These are phyloP conservation scores for Ochromonas danica DNA, from an alignment of 108 stramenopile genomes.

Conservation along the genomic window DNA sequence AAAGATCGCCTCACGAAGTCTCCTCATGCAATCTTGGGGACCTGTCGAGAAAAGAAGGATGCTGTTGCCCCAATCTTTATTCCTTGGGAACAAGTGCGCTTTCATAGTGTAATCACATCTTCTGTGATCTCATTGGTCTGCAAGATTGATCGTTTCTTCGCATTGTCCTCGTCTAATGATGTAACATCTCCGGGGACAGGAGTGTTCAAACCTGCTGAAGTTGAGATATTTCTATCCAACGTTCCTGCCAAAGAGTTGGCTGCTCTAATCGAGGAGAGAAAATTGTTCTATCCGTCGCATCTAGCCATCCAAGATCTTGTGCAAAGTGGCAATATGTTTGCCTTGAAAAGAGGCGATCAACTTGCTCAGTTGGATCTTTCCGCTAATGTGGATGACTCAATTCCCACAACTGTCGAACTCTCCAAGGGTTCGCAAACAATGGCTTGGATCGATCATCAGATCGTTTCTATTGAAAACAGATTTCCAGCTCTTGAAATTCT, in stretches of 20 bases:
- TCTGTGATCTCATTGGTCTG: not conserved
- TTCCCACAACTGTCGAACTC: slow-evolving; percentile 7
- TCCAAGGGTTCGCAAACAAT: not conserved
- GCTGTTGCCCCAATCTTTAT: not conserved
- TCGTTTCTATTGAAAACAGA: not conserved
- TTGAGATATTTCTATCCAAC: slow-evolving; percentile 18
- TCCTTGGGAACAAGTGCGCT: not conserved
- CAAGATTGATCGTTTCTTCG: not conserved
- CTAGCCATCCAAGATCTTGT: not conserved
- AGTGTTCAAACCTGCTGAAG: slow-evolving; percentile 7
- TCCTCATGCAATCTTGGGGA: not conserved
- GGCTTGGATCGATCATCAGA: not conserved
- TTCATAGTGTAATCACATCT: not conserved
- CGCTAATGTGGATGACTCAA: not conserved
- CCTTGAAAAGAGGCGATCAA: not conserved
- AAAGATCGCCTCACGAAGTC: not conserved
- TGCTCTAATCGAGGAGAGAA: not conserved
- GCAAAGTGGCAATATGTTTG: not conserved
- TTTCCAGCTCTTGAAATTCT: not conserved
- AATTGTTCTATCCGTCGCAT: not conserved
- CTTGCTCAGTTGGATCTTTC: not conserved
- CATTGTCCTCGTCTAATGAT: not conserved
- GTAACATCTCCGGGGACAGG: too few relatives aligned
- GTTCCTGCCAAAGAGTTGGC: not conserved
- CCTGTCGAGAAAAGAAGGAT: not conserved